Evolutionary conservation across 2,329 filamentous ascomycete species (phyloP), one percentile per base, ranked within the genome.

Genomic region (Penicillium brasilianum): DNA sequence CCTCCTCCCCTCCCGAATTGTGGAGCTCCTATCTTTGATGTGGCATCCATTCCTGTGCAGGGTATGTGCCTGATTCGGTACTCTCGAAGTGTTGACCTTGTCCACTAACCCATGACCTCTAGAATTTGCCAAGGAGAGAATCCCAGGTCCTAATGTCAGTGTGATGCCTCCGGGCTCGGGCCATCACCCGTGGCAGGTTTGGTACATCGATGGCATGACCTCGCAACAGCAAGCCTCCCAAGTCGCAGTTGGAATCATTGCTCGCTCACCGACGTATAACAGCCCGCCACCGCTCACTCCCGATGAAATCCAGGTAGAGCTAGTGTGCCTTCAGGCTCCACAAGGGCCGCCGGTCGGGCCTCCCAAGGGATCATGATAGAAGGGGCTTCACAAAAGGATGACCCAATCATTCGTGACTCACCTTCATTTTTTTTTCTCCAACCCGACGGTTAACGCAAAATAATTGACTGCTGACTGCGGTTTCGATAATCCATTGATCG

Each of bases 181-280:
- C 22, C 49, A 64, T 22, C 64, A 60, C 46, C 73, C 76, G 2
- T 78, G 75, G 76, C 71, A 71, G 56, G 74, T 75, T n/a, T 77
- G 71, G 72, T 76, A 73, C 55, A 65, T 77, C 25, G 71, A 76
- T 50, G 66, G 71, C 36, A 74, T 75, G 68, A 74, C 69, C 2
- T 66, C 73, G 20, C 36, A 44, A 16, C 64, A 75, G 18, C 75
- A 77, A 58, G 76, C 76, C 3, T 66, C 67, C 10, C 74, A 78
- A 55, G 72, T 78, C 3, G 76, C 74, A 10, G 73, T 78, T 20
- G 76, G 71, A 2, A 77, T 78, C 28, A 66, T 77, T 55, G 74
- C 72, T 65, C 72, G 76, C 6, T 67, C 63, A 1, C 76, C 76
- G 3, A 66, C 67, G 2, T 73, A 70, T 48, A 67, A 72, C 34